These are phyloP conservation scores for Myrmaecium sp. DNA, from an alignment of 2,329 filamentous ascomycete species.

Conservation along the genomic window DNA sequence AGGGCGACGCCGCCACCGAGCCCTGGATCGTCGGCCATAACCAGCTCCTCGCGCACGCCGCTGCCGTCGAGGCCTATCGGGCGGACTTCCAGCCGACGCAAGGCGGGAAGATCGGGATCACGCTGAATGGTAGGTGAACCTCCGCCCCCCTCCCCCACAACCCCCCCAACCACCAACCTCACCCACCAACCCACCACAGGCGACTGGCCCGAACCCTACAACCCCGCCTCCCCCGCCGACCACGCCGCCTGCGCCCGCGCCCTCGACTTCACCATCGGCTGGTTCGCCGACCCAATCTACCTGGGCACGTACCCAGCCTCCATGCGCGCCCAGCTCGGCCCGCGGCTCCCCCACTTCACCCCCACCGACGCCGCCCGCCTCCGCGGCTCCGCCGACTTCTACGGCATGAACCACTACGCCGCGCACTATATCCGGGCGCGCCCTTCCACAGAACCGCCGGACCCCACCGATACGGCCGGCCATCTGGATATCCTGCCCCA, in stretches of 20 bases:
- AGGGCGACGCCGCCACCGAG: conserved; percentile 60
- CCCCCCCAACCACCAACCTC: conserved; percentile 1
- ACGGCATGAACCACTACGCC: conserved; percentile 90
- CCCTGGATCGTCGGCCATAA: conserved; percentile 74
- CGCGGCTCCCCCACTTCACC: conserved; percentile 59
- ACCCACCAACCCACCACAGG: conserved; percentile 23
- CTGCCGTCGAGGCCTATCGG: conserved; percentile 66
- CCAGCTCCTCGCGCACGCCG: conserved; percentile 61
- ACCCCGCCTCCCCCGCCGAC: conserved; percentile 56
- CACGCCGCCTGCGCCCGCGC: conserved; percentile 63
- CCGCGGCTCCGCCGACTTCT: conserved; percentile 79
- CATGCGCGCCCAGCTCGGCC: conserved; percentile 66
- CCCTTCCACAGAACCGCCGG: conserved; percentile 39
- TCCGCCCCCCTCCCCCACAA: conserved; percentile 2
- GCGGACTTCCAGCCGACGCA: conserved; percentile 61
- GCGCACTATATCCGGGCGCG: conserved; percentile 72
- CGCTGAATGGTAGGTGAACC: conserved; percentile 49
- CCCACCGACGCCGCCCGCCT: conserved; percentile 57
- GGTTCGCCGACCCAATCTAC: conserved; percentile 83
- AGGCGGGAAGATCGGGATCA: conserved; percentile 71
- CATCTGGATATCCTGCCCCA: conserved; percentile 57
- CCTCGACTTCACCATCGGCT: conserved; percentile 72
- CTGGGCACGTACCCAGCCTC: conserved; percentile 68
- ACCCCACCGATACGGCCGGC: conserved; percentile 52
- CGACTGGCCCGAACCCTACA: conserved; percentile 70